These are phyloP conservation scores for Coriolopsis trogii DNA, from an alignment of 1,284 basidiomycete genomes.

Conservation along the genomic window DNA sequence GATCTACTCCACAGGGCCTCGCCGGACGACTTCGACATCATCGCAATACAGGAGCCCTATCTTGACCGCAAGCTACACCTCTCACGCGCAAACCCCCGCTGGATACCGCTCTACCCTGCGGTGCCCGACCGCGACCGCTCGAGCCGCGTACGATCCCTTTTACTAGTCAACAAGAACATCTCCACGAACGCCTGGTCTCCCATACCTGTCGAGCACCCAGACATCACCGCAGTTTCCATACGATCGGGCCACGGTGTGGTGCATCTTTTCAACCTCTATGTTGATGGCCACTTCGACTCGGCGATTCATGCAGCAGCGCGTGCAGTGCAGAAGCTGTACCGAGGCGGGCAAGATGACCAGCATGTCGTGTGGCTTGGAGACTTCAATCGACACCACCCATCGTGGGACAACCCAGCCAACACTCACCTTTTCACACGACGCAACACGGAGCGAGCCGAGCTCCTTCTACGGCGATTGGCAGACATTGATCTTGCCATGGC, in stretches of 20 bases:
- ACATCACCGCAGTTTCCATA: slow-evolving; percentile 35
- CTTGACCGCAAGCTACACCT: slow-evolving; percentile 23
- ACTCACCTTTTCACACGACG: slow-evolving; percentile 36
- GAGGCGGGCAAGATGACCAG: background rate
- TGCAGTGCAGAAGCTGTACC: background rate
- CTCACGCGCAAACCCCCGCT: slow-evolving; percentile 23
- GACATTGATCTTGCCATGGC: slow-evolving; percentile 28
- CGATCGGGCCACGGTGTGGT: slow-evolving; percentile 6
- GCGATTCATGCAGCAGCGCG: slow-evolving; percentile 20
- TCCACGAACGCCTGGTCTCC: slow-evolving; percentile 29
- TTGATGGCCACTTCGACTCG: slow-evolving; percentile 29
- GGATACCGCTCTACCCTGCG: slow-evolving; percentile 34
- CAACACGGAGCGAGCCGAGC: slow-evolving; percentile 19
- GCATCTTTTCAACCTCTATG: slow-evolving; percentile 41
- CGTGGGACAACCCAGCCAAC: slow-evolving; percentile 46
- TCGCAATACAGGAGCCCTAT: slow-evolving; percentile 40
- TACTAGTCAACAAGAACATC: slow-evolving; percentile 33
- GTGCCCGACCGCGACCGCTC: slow-evolving; percentile 8
- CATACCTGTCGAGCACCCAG: slow-evolving; percentile 25
- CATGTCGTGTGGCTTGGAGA: slow-evolving; percentile 44
- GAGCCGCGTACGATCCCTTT: slow-evolving; percentile 26
- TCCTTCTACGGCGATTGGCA: slow-evolving; percentile 25
- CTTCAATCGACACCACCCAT: slow-evolving; percentile 52
- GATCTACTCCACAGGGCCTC: slow-evolving; percentile 25
- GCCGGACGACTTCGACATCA: slow-evolving; percentile 30